These are phyloP conservation scores for Talaromyces proteolyticus DNA, from an alignment of 495 filamentous ascomycete genomes.

Conservation along the genomic window DNA sequence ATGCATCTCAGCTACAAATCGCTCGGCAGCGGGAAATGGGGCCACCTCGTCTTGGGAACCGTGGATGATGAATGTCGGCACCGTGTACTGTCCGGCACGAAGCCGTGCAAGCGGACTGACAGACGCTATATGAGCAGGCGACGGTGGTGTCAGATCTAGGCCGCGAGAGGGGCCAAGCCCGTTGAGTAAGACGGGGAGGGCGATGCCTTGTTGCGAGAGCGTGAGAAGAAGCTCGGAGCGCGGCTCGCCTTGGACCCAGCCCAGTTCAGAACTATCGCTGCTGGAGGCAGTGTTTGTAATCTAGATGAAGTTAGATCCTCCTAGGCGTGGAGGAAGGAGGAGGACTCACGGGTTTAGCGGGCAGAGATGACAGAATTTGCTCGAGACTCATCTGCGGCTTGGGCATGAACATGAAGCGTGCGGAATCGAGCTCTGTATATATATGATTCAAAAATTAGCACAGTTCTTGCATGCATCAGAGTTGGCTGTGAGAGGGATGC, in stretches of 20 bases:
- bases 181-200: constrained; percentile 24
- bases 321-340: not conserved
- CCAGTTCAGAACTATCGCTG: constrained; percentile 10
- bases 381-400: too few species aligned
- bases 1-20: constrained; percentile 14
- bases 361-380: too few species aligned
- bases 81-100: constrained; percentile 21
- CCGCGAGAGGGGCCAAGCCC: constrained; percentile 11
- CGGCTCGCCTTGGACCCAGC: constrained; percentile 19
- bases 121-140: constrained; percentile 6
- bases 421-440: too few species aligned
- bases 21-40: constrained; percentile 21
- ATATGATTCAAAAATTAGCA: not conserved
- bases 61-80: constrained; percentile 40
- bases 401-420: too few species aligned
- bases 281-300: not conserved
- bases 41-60: constrained; percentile 32
- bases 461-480: too few species aligned
- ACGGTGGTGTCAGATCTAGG: not conserved
- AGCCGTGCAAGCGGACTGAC: constrained; percentile 29
- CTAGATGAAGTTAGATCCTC: not conserved
- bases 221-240: constrained; percentile 28
- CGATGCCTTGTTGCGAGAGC: constrained; percentile 28
- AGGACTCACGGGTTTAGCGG: not conserved
- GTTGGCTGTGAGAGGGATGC: too few species aligned